Evolutionary conservation across 2,329 filamentous ascomycete species (phyloP), one percentile per base, ranked within the genome.

Genomic region (Pseudogymnoascus sp.): DNA sequence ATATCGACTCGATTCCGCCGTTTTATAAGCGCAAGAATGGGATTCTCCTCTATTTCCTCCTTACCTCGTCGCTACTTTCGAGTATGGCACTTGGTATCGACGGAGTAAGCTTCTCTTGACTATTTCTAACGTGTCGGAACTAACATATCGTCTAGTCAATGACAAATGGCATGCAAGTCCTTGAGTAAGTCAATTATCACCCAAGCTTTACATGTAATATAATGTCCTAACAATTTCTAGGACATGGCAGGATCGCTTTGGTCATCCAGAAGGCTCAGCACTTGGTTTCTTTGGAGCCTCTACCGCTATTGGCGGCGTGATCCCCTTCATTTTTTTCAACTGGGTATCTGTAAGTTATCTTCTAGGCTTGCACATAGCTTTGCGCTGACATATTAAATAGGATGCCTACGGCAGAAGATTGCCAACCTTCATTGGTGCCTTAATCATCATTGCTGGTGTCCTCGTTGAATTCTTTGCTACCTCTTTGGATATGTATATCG

Each of bases 61-160:
- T 78, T 15, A 78, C 77, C 0, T 78, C 77, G 0, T 78, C 77
- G 4, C 70, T 78, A 1, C 67, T 78, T 33, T 75, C 77, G 35
- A 78, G 76, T 64, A 74, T 75, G 23, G 76, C 77, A 2, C 69
- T 77, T 28, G 77, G 77, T 13, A 77, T 78, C 44, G 77, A 78
- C 40, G 77, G 77, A 17, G 75, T 76, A 69, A 67, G 74, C 71
- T 42, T 3, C 35, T 11, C 53, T 17, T 26, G 23, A 17, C 47
- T 31, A 17, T 62, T 42, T 36, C 21, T 26, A 62, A 62, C 59
- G 35, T 11, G 62, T 10, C 31, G 5, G 33, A 11, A 35, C n/a
- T 60, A 21, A 50, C 28, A 23, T 33, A 13, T 35, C 23, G 15
- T 53, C 11, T 17, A 74, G 73, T 73, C 68, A 60, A 77, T 76